Evolutionary conservation across 495 filamentous ascomycete species (phyloP).

Genomic region (Lophiostoma macrostomum): DNA sequence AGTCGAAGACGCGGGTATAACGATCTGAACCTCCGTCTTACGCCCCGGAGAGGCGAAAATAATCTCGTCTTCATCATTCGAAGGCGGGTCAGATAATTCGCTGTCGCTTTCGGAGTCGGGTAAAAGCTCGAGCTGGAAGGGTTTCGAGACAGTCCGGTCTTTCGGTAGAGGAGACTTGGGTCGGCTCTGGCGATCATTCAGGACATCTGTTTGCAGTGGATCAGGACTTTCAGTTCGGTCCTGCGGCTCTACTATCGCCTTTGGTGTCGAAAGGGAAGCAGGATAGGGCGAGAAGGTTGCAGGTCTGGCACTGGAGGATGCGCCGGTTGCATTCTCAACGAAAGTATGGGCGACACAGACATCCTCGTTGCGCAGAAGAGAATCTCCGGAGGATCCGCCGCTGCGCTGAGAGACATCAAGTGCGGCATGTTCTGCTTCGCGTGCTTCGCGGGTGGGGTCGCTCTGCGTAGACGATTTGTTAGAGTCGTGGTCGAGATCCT

Average conservation of each 20-base stretch:
- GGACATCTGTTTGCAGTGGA: slow-evolving; percentile 2
- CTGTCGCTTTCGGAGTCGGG: slow-evolving; percentile 10
- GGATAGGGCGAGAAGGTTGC: too few species aligned
- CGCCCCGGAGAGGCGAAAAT: slow-evolving; percentile 13
- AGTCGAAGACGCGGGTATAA: slow-evolving; percentile 14
- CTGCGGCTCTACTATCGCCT: neutral
- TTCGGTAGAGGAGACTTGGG: too few species aligned
- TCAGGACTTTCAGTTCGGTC: slow-evolving; percentile 16
- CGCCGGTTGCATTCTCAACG: too few species aligned
- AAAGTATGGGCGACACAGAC: neutral
- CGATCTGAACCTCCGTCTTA: slow-evolving; percentile 1
- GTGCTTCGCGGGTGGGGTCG: neutral
- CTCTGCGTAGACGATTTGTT: neutral
- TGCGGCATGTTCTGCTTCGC: too few species aligned
- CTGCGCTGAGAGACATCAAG: too few species aligned
- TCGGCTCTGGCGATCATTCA: too few species aligned
- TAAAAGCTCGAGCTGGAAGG: slow-evolving; percentile 5
- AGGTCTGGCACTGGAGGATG: too few species aligned
- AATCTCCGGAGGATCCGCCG: too few species aligned
- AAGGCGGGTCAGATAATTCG: slow-evolving; percentile 10
- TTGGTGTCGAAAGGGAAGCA: too few species aligned
- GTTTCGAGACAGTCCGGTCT: neutral
- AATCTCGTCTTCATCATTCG: neutral
- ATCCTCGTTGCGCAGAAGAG: too few species aligned
- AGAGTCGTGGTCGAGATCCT: slow-evolving; percentile 24